Conservation (phyloP, 352 stramenopile genomes). For the Phytopythium aichiense region DNA sequence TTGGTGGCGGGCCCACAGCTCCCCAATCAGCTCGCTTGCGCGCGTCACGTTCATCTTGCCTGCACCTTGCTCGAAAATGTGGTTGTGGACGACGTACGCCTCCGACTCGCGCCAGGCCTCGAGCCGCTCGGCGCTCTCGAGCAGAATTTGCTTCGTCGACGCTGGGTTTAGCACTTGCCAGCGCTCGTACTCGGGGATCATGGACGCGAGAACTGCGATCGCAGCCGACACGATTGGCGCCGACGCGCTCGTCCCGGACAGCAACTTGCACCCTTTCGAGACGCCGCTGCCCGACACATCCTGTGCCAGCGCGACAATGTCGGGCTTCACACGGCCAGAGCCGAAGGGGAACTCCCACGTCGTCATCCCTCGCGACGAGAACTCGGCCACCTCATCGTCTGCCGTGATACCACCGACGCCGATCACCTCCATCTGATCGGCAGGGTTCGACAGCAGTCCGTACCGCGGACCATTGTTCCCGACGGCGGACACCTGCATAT, state of each 20-base stretch:
- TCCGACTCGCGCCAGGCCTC: slow-evolving; percentile 23
- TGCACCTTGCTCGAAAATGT: slow-evolving; percentile 84
- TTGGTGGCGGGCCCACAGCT: slow-evolving; percentile 35
- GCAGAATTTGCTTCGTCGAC: slow-evolving; percentile 67
- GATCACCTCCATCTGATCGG: slow-evolving; percentile 83
- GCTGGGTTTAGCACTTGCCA: slow-evolving; percentile 63
- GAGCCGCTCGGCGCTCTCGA: slow-evolving; percentile 48
- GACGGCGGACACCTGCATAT: slow-evolving; percentile 62
- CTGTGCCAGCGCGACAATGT: slow-evolving; percentile 68
- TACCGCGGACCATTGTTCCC: slow-evolving; percentile 85
- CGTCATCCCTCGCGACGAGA: slow-evolving; percentile 84
- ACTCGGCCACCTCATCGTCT: slow-evolving; percentile 55
- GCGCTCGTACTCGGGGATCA: slow-evolving; percentile 41
- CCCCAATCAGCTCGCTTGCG: slow-evolving; percentile 42
- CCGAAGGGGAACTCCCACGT: slow-evolving; percentile 82
- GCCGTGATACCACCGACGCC: slow-evolving; percentile 71
- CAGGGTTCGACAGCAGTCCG: slow-evolving; percentile 80
- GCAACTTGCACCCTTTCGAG: slow-evolving; percentile 43
- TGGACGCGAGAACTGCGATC: slow-evolving; percentile 74
- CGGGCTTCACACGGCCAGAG: slow-evolving; percentile 81
- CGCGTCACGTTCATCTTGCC: slow-evolving; percentile 66
- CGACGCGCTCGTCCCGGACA: slow-evolving; percentile 83
- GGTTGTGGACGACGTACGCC: slow-evolving; percentile 52
- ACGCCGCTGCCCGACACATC: slow-evolving; percentile 61
- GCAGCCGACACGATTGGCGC: slow-evolving; percentile 77